Conservation (phyloP, 1,284 basidiomycete genomes). For the Pyrrhoderma lamaoense region DNA sequence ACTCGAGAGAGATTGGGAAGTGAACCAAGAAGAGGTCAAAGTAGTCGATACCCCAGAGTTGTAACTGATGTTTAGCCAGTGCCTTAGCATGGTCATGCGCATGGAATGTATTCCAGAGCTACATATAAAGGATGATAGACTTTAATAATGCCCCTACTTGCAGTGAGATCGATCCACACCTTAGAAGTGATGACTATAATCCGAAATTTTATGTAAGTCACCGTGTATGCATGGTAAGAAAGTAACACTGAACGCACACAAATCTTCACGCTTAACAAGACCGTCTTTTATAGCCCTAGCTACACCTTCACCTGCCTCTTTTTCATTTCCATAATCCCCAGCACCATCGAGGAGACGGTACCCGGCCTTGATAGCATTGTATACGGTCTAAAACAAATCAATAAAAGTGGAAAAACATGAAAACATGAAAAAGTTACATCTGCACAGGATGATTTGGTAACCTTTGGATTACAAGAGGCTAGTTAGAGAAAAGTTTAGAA, state of each 20-base stretch:
- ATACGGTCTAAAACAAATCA: slow-evolving; percentile 29
- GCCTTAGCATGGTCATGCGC: slow-evolving; percentile 57
- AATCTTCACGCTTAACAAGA: slow-evolving; percentile 65
- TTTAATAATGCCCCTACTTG: neutral
- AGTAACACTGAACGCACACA: slow-evolving; percentile 47
- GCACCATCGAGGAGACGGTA: slow-evolving; percentile 77
- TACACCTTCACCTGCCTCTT: slow-evolving; percentile 58
- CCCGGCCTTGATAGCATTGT: slow-evolving; percentile 51
- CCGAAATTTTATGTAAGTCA: neutral
- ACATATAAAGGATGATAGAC: no score
- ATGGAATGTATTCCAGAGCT: slow-evolving; percentile 72
- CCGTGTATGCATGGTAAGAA: neutral
- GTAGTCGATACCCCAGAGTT: slow-evolving; percentile 72
- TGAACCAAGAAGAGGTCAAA: slow-evolving; percentile 75
- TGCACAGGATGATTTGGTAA: slow-evolving; percentile 50
- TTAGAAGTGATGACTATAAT: slow-evolving; percentile 19
- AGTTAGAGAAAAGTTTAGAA: neutral
- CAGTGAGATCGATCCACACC: neutral
- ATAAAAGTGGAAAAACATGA: slow-evolving; percentile 7
- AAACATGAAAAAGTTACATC: slow-evolving; percentile 35
- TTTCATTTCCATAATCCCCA: slow-evolving; percentile 76
- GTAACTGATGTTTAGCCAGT: slow-evolving; percentile 54
- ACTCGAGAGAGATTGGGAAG: slow-evolving; percentile 71
- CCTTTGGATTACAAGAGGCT: slow-evolving; percentile 31
- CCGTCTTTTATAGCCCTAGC: slow-evolving; percentile 67